A percentile compares a stretch with the other conserved stretches of the same genome.
phyloP scores from a whole-genome alignment of 2,329 filamentous ascomycete genomes.

The Hypoxylon sp. region DNA sequence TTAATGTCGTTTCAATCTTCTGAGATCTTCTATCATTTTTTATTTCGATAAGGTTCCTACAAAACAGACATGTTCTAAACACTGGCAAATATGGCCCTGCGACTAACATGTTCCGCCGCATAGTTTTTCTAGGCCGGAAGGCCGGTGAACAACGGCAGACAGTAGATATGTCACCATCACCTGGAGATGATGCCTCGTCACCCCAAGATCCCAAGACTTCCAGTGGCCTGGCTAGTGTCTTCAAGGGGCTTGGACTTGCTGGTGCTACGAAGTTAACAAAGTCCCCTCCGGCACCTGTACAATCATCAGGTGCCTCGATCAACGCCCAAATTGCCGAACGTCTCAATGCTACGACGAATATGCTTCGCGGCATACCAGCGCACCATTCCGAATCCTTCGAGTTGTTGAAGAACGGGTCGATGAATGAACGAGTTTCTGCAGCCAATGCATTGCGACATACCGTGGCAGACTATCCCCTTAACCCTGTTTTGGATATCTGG shows the following conservation, averaged over 20 bases:
- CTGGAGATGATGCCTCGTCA: slow-evolving; percentile 69
- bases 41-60: slow-evolving; percentile 7
- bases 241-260: slow-evolving; percentile 74
- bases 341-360: slow-evolving; percentile 60
- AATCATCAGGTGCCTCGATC: slow-evolving; percentile 56
- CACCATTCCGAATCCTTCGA: slow-evolving; percentile 70
- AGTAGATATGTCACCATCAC: slow-evolving; percentile 72
- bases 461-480: slow-evolving; percentile 72
- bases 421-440: slow-evolving; percentile 69
- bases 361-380: slow-evolving; percentile 62
- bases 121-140: slow-evolving; percentile 62
- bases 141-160: slow-evolving; percentile 58
- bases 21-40: slow-evolving; percentile 7
- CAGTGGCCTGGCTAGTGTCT: slow-evolving; percentile 73
- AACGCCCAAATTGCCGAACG: slow-evolving; percentile 62
- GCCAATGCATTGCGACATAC: slow-evolving; percentile 70
- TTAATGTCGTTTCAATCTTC: slow-evolving; percentile 8
- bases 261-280: slow-evolving; percentile 67
- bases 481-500: slow-evolving; percentile 75
- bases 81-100: slow-evolving; percentile 23
- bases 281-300: slow-evolving; percentile 62
- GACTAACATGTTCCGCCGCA: slow-evolving; percentile 61
- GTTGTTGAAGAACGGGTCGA: slow-evolving; percentile 66
- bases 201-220: slow-evolving; percentile 68
- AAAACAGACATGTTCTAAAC: slow-evolving; percentile 21